Evolutionary conservation across 2,329 filamentous ascomycete species (phyloP), one percentile per base, ranked within the genome.

Genomic region (Phialophora chinensis): DNA sequence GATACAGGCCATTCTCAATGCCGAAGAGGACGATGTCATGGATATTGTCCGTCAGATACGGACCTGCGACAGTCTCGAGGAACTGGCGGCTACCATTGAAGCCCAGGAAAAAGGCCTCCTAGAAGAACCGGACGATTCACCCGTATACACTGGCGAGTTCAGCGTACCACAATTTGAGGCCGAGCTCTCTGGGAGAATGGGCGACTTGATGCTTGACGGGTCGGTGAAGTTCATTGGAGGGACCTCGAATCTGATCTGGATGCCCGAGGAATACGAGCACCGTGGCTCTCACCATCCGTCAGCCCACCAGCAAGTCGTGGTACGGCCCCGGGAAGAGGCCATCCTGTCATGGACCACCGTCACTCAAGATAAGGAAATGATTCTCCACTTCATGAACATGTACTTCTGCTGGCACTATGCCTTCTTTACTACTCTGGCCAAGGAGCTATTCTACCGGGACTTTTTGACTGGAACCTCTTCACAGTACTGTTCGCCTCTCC

Each of bases 371-470:
- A 84, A 88, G 27, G 86, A 90, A 62, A 83, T 97, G 54, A 88
- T 97, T 72, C 86, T 89, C 17, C 94, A 97, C 77, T 86, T 99
- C 20, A 87, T 99, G 75, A 94, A 93, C 74, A 93, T 98, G 91
- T 99, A 99, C 79, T 98, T 98, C 80, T 92, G 89, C 73, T 98
- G 94, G 91, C 95, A 98, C 78, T 98, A 98, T 78, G 90, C 93
- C 20, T 98, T 95, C 79, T 99, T 98, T 77, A 94, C 93, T 3
- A 95, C 91, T 0, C 82, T 98, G 6, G 94, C 93, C 12, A 96
- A 92, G 76, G 88, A 85, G 44, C 81, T 96, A 35, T 98, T 99
- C 76, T 93, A 91, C 75, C 86, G 90, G 50, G 93, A 98, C 76
- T 97, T 96, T 73, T 77, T 90, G 53, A 85, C 85, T 14, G 94